Evolutionary conservation across 148 eudicot species (phyloP).

Genomic region (Amaranthus palmeri): DNA sequence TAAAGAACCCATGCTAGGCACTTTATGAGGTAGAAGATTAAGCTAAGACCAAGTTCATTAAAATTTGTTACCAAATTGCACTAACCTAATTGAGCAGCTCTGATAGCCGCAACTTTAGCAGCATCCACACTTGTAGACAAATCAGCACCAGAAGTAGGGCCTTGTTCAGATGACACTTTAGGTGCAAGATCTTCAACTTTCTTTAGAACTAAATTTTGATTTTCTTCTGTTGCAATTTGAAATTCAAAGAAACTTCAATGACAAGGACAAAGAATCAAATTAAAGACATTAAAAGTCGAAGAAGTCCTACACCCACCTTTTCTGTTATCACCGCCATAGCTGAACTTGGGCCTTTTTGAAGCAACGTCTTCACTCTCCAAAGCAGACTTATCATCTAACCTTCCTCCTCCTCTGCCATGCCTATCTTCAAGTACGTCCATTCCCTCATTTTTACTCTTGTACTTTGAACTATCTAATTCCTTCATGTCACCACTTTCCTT

Average conservation of each 20-base stretch:
- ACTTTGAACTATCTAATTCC: slow-evolving; percentile 33
- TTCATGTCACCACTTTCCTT: slow-evolving; percentile 42
- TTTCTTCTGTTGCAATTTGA: slow-evolving; percentile 32
- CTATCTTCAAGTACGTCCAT: slow-evolving; percentile 30
- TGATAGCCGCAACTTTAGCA: slow-evolving; percentile 89
- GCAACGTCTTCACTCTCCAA: slow-evolving; percentile 30
- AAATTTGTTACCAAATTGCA: background rate
- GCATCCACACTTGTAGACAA: slow-evolving; percentile 54
- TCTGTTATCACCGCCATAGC: slow-evolving; percentile 26
- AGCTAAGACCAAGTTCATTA: background rate
- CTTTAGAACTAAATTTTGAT: slow-evolving; percentile 34
- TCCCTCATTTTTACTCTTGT: slow-evolving; percentile 37
- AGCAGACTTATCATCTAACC: slow-evolving; percentile 29
- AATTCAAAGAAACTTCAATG: slow-evolving; percentile 11
- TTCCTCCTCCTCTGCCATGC: slow-evolving; percentile 29
- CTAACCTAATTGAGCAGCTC: slow-evolving; percentile 87
- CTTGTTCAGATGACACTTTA: slow-evolving; percentile 41
- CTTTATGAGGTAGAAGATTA: background rate
- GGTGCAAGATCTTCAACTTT: slow-evolving; percentile 31
- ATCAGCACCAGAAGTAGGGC: slow-evolving; percentile 43
- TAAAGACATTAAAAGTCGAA: background rate
- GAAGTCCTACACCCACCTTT: slow-evolving; percentile 42
- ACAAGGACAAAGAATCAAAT: slow-evolving; percentile 7
- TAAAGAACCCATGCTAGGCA: background rate
- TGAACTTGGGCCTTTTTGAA: slow-evolving; percentile 54